Base-by-base conservation (phyloP, 495 filamentous ascomycete genomes). In the Thermochaetoides thermophila region DNA sequence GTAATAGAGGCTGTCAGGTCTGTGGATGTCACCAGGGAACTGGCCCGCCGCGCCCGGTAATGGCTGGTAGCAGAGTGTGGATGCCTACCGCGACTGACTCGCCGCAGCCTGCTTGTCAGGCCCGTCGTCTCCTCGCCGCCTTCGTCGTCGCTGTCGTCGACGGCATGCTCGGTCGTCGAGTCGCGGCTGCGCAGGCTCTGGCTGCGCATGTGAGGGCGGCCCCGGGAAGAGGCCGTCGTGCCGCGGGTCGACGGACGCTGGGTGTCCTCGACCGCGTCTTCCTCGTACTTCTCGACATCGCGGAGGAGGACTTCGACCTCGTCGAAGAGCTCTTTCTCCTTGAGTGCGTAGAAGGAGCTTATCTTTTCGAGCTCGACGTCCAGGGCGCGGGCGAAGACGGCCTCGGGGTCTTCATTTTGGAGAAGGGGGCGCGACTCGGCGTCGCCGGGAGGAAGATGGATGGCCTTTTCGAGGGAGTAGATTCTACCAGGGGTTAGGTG, bases 351-450 rank as follows among this genome's bases (percentile, higher is more conserved):
- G 57, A 96, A 97, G 2, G 76, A 78, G 49, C 73, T 80, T 34
- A 96, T 79, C 62, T 94, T 96, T 53, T 95, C 84, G 34, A 97
- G 58, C 51, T 96, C 89, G 2, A 74, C 64, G 55, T 96, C 89
- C 7, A 97, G 67, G 18, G 84, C 77, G 34, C 75, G 73, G 31
- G 63, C 63, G 46, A 95, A 97, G 36, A 83, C 60, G 11, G 64
- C 57, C 55, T 96, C 85, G 19, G 84, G 73, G 43, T 93, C 76
- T 31, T 69, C 57, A 24, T 54, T 56, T 27, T 68, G 69, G 32
- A 97, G 74, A 15, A 95, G 68, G 3, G 89, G 87, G 9, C 84
- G 79, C 10, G 75, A 74, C 61, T 97, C 89, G 34, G 72, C 69
- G 56, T 96, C 89, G 22, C 61, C 51, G 7, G 50, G 37, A 8